Evolutionary conservation across 2,329 filamentous ascomycete species (phyloP), one percentile per base, ranked within the genome.

Genomic region (Orbilia oligospora): DNA sequence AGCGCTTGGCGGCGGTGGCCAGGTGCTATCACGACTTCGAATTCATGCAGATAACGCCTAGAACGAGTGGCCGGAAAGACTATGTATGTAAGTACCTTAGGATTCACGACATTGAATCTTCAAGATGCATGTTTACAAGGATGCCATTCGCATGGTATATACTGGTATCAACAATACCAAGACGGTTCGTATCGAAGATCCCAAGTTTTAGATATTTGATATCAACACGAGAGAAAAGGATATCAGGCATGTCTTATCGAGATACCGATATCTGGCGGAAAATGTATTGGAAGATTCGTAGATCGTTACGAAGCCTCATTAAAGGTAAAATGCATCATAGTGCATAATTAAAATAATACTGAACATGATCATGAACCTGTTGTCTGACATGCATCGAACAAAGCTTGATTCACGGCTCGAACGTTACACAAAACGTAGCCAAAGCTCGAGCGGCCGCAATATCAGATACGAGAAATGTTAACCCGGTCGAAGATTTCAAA

Each of bases 1-100:
- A 27, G 51, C n/a, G 44, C 71, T 75, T 75, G 66, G 66, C 58
- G 33, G 58, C n/a, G 24, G 49, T 16, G 27, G 27, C 27, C 27
- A 30, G 27, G 27, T 30, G 48, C 20, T 14, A 41, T 30, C 44
- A n/a, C 46, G 24, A 49, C 5, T 38, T 22, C 46, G 24, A 49
- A 3, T 38, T 22, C 20, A 65, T 46, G 44, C 44, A 46, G 44
- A 46, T 18, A 46, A 46, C 44, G 44, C n/a, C 14, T 9, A 46
- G 44, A 16, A 46, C 20, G 44, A 20, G 20, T 46, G 6, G 44
- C 3, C 6, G 20, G 38, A 33, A 22, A 18, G 20, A 38, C n/a
- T n/a, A n/a, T n/a, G 38, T n/a, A 41, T 14, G 1, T 10, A n/a
- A 18, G 2, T 46, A 5, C 3, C 38, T 44, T 64, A 64, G 41